A percentile compares a stretch with the other conserved stretches of the same genome.
Conservation (phyloP, 208 protist genomes). For the Leishmania lainsoni region DNA sequence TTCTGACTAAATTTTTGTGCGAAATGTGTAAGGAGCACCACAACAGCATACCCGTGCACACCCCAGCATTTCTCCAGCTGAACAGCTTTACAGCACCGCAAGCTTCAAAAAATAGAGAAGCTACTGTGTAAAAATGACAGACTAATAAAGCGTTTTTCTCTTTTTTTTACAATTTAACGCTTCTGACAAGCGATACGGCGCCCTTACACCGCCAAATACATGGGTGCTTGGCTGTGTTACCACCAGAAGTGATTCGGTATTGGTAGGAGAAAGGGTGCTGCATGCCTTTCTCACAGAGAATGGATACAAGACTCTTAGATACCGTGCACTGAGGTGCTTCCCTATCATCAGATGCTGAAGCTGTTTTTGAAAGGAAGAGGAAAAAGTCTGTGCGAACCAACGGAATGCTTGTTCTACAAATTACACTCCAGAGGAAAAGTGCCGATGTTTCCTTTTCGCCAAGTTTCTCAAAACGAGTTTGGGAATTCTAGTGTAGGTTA, state of each 20-base stretch:
- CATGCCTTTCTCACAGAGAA: background rate
- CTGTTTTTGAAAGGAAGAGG: background rate
- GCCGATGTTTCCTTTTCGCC: background rate
- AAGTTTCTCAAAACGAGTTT: constrained; percentile 2
- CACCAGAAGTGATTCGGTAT: background rate
- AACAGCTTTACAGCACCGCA: background rate
- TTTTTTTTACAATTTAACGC: background rate
- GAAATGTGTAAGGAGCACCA: background rate
- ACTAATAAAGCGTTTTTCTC: background rate
- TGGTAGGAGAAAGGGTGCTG: background rate
- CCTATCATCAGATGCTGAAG: background rate
- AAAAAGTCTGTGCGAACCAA: background rate
- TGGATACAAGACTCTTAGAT: background rate
- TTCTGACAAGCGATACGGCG: background rate
- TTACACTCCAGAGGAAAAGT: background rate
- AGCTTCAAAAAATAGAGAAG: background rate
- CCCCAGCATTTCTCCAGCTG: background rate
- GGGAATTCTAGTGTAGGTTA: constrained; percentile 25
- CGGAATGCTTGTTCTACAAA: background rate
- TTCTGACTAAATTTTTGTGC: background rate
- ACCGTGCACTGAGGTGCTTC: background rate
- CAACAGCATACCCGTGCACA: background rate
- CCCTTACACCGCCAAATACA: background rate
- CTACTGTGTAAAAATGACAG: background rate
- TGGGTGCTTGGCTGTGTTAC: background rate